Evolutionary conservation across 176 grass and related monocot genomes (phyloP).

Genomic region (Dactylis glomerata): DNA sequence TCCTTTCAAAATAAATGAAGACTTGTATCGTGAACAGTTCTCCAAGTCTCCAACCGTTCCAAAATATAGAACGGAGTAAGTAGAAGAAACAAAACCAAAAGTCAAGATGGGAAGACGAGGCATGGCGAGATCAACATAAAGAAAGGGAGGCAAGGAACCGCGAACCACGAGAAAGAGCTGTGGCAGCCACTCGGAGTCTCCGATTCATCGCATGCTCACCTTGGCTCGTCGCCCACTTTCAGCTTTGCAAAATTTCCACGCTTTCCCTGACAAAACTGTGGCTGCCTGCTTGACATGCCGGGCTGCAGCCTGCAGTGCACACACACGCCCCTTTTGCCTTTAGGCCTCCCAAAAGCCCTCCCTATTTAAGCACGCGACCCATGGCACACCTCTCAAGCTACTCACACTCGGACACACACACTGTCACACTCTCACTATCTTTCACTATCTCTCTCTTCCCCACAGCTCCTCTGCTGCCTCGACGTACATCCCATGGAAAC

Average conservation of each 20-base stretch:
- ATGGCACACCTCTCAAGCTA: constrained; percentile 17
- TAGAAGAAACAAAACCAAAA: background rate
- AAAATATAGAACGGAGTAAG: too few relatives aligned
- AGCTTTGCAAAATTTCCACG: constrained; percentile 46
- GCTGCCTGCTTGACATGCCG: constrained; percentile 47
- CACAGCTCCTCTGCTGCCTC: constrained; percentile 5
- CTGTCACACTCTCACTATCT: background rate
- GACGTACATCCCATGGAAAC: constrained; percentile 26
- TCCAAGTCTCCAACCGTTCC: too few relatives aligned
- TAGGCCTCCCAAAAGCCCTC: constrained; percentile 51
- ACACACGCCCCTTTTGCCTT: constrained; percentile 18
- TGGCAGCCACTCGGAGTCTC: constrained; percentile 11
- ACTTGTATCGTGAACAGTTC: background rate
- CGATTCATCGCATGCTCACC: constrained; percentile 15
- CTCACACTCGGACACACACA: background rate
- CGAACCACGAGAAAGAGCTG: constrained; percentile 64
- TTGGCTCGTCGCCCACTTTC: constrained; percentile 34
- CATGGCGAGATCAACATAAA: background rate
- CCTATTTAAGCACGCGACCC: constrained; percentile 53
- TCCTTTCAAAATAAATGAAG: background rate
- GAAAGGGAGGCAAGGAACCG: background rate
- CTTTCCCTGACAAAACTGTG: constrained; percentile 42
- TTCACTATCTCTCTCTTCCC: background rate
- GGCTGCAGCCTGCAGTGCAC: constrained; percentile 33
- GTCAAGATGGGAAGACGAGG: background rate